These are phyloP conservation scores for Zygosaccharomyces lentus DNA, from an alignment of 805 yeast species.

Conservation along the genomic window DNA sequence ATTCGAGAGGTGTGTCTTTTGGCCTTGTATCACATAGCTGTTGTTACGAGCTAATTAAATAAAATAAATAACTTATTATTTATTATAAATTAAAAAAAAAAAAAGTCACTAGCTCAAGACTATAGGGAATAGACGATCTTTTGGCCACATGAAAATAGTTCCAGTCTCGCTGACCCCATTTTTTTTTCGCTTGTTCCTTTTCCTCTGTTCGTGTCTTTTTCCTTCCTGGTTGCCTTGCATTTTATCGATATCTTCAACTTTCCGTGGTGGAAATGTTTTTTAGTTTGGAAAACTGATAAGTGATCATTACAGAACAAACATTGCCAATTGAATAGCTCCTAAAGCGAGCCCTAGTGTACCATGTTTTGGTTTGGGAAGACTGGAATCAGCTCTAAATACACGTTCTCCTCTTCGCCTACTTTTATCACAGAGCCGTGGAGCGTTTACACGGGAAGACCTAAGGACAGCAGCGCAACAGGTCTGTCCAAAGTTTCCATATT, in stretches of 20 bases:
- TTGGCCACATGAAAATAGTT: too few relatives aligned
- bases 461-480: conserved; percentile 33
- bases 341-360: not conserved
- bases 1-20: too few relatives aligned
- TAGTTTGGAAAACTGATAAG: not conserved
- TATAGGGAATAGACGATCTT: too few relatives aligned
- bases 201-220: not conserved
- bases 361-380: conserved; percentile 38
- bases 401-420: conserved; percentile 64
- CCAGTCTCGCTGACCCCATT: too few relatives aligned
- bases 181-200: not conserved
- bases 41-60: too few relatives aligned
- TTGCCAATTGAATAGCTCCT: not conserved
- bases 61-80: too few relatives aligned
- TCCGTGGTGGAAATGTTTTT: not conserved
- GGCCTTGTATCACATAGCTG: too few relatives aligned
- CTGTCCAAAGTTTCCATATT: conserved; percentile 67
- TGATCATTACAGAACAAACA: not conserved
- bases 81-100: too few relatives aligned
- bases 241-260: not conserved
- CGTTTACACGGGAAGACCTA: conserved; percentile 77
- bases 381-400: conserved; percentile 64
- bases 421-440: conserved; percentile 81
- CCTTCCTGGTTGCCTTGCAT: not conserved
- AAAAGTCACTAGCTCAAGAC: too few relatives aligned